Evolutionary conservation across 139 green algal genomes (phyloP), one percentile per base, ranked within the genome.

Genomic region (Chlorella sp.): DNA sequence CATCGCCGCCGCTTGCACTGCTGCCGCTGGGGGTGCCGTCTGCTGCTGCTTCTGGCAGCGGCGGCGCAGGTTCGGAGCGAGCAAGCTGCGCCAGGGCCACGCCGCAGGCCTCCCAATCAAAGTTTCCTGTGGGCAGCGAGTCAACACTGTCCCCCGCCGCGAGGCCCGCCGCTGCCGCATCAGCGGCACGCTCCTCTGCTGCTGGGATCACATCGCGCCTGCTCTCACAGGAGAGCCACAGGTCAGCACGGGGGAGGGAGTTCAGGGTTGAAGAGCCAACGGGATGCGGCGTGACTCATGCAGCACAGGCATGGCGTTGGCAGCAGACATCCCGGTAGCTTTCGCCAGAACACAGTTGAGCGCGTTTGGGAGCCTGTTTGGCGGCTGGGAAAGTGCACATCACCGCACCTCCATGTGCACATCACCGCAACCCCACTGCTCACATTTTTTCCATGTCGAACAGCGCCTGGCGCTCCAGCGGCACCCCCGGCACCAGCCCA

Each of bases 391-490:
- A n/a, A n/a, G n/a, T n/a, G n/a, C n/a, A n/a, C n/a, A n/a, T n/a
- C n/a, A n/a, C n/a, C n/a, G n/a, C n/a, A n/a, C n/a, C n/a, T n/a
- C n/a, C n/a, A n/a, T n/a, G n/a, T n/a, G n/a, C n/a, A n/a, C n/a
- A n/a, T n/a, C n/a, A n/a, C n/a, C n/a, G n/a, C n/a, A n/a, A n/a
- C n/a, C n/a, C n/a, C n/a, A n/a, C n/a, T n/a, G n/a, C 51, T 5
- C 91, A 70, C 85, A 94, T 91, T 38, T 88, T 40, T 22, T 41
- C 62, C 76, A 95, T 75, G 60, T 90, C 80, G 3, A 24, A n/a
- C 73, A 90, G 78, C 24, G 83, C 30, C 84, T 96, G 93, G 32
- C 86, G 54, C 32, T 88, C 68, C 64, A 96, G 73, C 0, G 81
- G 76, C 19, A 82, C 30, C 19, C 87, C 89, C 0, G 90, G 90